Conservation (phyloP, 1,139 yeast species). For the Lodderomyces parapsilosis region DNA sequence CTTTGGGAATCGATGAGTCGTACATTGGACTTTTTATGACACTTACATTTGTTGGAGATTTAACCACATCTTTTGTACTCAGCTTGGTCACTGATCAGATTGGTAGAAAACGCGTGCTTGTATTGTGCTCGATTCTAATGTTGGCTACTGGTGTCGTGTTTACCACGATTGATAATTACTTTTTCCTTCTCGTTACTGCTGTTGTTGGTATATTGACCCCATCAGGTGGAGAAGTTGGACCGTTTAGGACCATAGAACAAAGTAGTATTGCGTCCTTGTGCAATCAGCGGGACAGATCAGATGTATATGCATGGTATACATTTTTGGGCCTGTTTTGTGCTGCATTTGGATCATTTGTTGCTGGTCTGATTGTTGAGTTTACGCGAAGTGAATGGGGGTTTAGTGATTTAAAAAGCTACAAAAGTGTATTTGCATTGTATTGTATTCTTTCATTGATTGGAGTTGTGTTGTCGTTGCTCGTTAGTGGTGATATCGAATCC, state of each 20-base stretch:
- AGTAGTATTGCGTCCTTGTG: slow-evolving; percentile 34
- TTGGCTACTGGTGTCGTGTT: slow-evolving; percentile 30
- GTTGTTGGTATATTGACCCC: slow-evolving; percentile 40
- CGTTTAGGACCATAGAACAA: slow-evolving; percentile 43
- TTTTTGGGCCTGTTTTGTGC: slow-evolving; percentile 36
- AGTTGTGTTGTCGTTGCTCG: slow-evolving; percentile 18
- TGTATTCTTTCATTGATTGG: slow-evolving; percentile 21
- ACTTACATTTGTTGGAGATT: slow-evolving; percentile 37
- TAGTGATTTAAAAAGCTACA: slow-evolving; percentile 27
- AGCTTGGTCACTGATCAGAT: slow-evolving; percentile 32
- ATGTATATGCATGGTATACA: slow-evolving; percentile 43
- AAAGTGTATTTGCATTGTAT: slow-evolving; percentile 27
- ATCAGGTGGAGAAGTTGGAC: slow-evolving; percentile 45
- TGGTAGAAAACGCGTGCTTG: slow-evolving; percentile 33
- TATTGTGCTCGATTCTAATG: slow-evolving; percentile 29
- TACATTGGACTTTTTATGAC: slow-evolving; percentile 41
- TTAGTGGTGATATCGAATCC: slow-evolving; percentile 23
- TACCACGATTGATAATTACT: slow-evolving; percentile 18
- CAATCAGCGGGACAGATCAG: slow-evolving; percentile 32
- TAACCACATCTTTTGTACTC: slow-evolving; percentile 31
- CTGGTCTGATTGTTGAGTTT: slow-evolving; percentile 30
- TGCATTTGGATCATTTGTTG: slow-evolving; percentile 35
- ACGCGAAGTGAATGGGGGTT: slow-evolving; percentile 19
- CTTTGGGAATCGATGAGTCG: slow-evolving; percentile 28
- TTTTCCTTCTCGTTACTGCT: slow-evolving; percentile 24